These are phyloP conservation scores for Russula abietina DNA, from an alignment of 768 basidiomycete genomes.

Conservation along the genomic window DNA sequence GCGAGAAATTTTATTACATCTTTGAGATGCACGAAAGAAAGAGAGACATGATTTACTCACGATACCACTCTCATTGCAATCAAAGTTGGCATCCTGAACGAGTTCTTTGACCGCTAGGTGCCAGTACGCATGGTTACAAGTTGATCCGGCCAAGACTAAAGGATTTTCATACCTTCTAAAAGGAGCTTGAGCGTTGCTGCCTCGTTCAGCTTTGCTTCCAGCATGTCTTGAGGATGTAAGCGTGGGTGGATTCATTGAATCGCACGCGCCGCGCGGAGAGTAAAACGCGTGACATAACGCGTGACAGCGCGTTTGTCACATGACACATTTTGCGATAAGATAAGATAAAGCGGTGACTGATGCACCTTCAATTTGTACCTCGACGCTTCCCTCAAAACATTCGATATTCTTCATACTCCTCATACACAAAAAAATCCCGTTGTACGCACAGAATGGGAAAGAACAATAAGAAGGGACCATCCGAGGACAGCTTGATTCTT, in stretches of 20 bases:
- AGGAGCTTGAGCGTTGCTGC: constrained; percentile 89
- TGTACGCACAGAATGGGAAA: constrained; percentile 10
- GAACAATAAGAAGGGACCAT: constrained; percentile 22
- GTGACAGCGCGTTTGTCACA: constrained; percentile 20
- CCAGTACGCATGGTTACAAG: background rate
- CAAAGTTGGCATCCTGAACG: constrained; percentile 95
- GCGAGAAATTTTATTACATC: background rate
- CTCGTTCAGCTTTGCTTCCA: constrained; percentile 87
- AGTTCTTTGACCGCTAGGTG: constrained; percentile 89
- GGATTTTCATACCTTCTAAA: constrained; percentile 70
- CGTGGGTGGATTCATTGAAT: background rate
- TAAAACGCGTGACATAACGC: constrained; percentile 25
- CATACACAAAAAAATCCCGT: background rate
- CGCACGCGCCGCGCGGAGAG: constrained; percentile 14
- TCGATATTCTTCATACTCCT: background rate
- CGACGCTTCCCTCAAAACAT: background rate
- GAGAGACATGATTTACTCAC: constrained; percentile 36
- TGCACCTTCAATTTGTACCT: background rate
- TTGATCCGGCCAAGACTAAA: background rate
- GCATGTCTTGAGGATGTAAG: constrained; percentile 41
- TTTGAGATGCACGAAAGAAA: background rate
- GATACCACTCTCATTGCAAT: constrained; percentile 94
- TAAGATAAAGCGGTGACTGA: background rate
- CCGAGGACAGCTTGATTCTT: constrained; percentile 19
- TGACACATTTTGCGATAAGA: background rate